These are phyloP conservation scores for Yamadazyma blattariae DNA, from an alignment of 1,139 yeast species.

Conservation along the genomic window DNA sequence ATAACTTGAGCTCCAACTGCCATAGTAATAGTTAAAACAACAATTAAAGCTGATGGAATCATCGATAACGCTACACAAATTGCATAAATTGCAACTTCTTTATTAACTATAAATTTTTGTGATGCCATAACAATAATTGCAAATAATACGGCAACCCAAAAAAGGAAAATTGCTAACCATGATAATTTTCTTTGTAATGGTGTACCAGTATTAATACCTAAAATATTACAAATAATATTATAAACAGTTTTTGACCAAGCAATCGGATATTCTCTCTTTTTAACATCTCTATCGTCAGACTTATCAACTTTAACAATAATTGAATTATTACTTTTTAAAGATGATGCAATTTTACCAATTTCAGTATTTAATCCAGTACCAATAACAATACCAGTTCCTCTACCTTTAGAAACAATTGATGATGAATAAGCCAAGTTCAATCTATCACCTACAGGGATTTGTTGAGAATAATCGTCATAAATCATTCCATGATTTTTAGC, in stretches of 20 bases:
- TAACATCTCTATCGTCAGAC: constrained; percentile 22
- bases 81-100: constrained; percentile 78
- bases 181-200: constrained; percentile 69
- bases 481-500: constrained; percentile 47
- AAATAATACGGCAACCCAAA: constrained; percentile 68
- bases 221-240: constrained; percentile 56
- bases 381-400: constrained; percentile 68
- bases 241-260: constrained; percentile 21
- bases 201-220: constrained; percentile 77
- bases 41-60: constrained; percentile 82
- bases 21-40: constrained; percentile 81
- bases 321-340: constrained; percentile 32
- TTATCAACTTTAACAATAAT: constrained; percentile 29
- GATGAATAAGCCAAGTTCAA: constrained; percentile 72
- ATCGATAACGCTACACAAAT: constrained; percentile 79
- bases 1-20: constrained; percentile 82
- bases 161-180: constrained; percentile 65
- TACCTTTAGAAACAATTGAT: constrained; percentile 71
- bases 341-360: constrained; percentile 73
- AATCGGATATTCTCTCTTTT: constrained; percentile 44
- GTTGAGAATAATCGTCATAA: constrained; percentile 34
- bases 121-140: constrained; percentile 82
- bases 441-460: constrained; percentile 71
- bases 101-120: constrained; percentile 62
- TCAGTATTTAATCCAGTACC: constrained; percentile 71